Percentiles rank a stretch among this genome's conserved stretches.
Evolutionary conservation across 2,329 filamentous ascomycete genomes (phyloP).

Genomic region (Leptographium procerum): DNA sequence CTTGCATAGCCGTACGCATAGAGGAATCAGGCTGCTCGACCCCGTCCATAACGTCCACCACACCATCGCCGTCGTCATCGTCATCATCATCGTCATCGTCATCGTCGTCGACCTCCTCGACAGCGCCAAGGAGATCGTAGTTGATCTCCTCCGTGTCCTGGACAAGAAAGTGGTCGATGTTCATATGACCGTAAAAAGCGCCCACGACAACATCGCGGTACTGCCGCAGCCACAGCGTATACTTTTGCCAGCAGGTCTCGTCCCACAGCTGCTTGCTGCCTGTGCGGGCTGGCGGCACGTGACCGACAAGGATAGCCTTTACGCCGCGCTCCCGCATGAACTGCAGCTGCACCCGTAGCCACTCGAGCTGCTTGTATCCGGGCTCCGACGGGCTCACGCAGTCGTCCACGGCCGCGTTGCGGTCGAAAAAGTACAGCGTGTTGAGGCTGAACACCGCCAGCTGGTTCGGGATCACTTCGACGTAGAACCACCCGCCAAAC

Average conservation of each 20-base stretch:
- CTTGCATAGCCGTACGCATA: constrained; percentile 29
- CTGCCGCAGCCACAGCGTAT: constrained; percentile 78
- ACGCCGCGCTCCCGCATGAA: constrained; percentile 71
- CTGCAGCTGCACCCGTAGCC: constrained; percentile 81
- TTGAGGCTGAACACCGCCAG: constrained; percentile 91
- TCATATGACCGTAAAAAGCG: constrained; percentile 89
- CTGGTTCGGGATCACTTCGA: constrained; percentile 77
- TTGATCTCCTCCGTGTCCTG: constrained; percentile 74
- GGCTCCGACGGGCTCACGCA: constrained; percentile 70
- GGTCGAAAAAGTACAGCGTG: constrained; percentile 90
- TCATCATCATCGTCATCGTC: neutral
- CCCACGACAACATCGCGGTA: constrained; percentile 82
- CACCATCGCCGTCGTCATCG: neutral
- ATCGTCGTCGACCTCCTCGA: constrained; percentile 29
- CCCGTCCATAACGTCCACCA: neutral
- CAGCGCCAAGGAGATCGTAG: constrained; percentile 32
- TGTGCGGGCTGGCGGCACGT: constrained; percentile 84
- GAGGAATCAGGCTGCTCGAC: constrained; percentile 1
- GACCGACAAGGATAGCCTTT: constrained; percentile 90
- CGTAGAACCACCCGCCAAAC: constrained; percentile 87
- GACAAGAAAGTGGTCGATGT: constrained; percentile 92
- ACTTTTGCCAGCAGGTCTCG: constrained; percentile 97
- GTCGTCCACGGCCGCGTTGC: constrained; percentile 87
- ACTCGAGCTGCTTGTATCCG: constrained; percentile 91
- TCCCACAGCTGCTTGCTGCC: constrained; percentile 83